Evolutionary conservation across 2,329 filamentous ascomycete species (phyloP).

Genomic region (Colletotrichum spaethianum): DNA sequence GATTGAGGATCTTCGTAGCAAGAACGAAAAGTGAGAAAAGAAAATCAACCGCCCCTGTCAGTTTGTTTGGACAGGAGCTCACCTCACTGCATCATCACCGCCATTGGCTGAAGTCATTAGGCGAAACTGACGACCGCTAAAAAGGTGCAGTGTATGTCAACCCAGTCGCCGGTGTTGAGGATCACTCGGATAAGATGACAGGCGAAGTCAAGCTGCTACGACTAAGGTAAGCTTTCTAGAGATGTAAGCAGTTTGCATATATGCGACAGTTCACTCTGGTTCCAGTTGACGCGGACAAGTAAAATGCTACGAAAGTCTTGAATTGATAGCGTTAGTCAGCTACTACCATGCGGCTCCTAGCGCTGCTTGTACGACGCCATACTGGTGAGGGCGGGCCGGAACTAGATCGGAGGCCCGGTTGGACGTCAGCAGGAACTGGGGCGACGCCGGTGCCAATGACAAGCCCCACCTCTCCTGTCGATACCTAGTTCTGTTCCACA

Average conservation of each 20-base stretch:
- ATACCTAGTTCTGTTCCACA: too few relatives aligned
- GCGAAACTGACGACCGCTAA: too few relatives aligned
- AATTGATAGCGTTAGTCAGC: neutral
- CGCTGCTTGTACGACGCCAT: neutral
- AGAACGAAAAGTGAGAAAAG: too few relatives aligned
- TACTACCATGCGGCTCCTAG: neutral
- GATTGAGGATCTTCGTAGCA: neutral
- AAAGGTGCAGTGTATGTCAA: too few relatives aligned
- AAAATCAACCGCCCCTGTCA: neutral
- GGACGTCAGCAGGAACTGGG: neutral
- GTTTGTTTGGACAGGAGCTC: neutral
- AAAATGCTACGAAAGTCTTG: neutral
- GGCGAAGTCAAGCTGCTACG: too few relatives aligned
- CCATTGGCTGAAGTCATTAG: too few relatives aligned
- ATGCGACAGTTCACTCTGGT: neutral
- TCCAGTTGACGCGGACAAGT: neutral
- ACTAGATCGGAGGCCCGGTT: neutral
- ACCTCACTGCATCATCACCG: neutral
- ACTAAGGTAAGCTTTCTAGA: too few relatives aligned
- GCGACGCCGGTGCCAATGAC: neutral
- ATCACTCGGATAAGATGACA: too few relatives aligned
- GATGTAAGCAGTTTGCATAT: neutral
- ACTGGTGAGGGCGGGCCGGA: neutral
- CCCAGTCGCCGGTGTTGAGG: neutral
- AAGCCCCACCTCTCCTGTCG: neutral